Base-by-base conservation (phyloP, 179 eudicot species). In the Sideroxylon spinosum region DNA sequence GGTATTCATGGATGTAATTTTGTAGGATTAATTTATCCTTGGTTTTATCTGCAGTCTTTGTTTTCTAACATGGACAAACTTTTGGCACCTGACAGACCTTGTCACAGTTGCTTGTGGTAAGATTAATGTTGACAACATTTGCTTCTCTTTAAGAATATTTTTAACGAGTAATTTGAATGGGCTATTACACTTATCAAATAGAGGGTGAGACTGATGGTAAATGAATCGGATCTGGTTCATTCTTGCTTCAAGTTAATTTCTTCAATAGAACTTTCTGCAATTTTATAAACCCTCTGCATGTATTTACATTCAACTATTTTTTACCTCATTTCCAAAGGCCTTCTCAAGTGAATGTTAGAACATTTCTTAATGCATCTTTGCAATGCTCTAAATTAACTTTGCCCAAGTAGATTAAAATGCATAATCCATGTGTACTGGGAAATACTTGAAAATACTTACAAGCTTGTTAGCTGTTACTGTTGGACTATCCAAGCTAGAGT, bases 91-190 rank as follows among this genome's bases (percentile, higher is more conserved):
- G 92, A 93, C 78, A 85, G 86, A 68, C 98, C 97, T 75, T 91
- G 93, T 80, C 94, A 93, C 81, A 84, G 88, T 88, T 86, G 97
- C 86, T 86, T 93, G 82, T 93, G 98, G 98, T 93, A 85, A 90
- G 89, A 70, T 85, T 68, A 20, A 66, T 46, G 71, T 79, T 69
- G 13, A 37, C 29, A 48, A 60, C 74, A 19, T 20, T 4, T 60
- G 44, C 50, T 32, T 56, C 22, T 26, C 11, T 52, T 4, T 49
- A 59, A 22, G 69, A 50, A 22, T 23, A 12, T 23, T 22, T 4
- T 12, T 67, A n/a, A 46, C 44, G 12, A 64, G 14, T 6, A 16
- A 28, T 8, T 49, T 70, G 16, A 19, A 13, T 22, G 59, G 28
- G 60, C n/a, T 20, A 12, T 22, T 72, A 7, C 9, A 73, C 23